Evolutionary conservation across 148 eudicot species (phyloP).

Genomic region (Rhododendron molle): DNA sequence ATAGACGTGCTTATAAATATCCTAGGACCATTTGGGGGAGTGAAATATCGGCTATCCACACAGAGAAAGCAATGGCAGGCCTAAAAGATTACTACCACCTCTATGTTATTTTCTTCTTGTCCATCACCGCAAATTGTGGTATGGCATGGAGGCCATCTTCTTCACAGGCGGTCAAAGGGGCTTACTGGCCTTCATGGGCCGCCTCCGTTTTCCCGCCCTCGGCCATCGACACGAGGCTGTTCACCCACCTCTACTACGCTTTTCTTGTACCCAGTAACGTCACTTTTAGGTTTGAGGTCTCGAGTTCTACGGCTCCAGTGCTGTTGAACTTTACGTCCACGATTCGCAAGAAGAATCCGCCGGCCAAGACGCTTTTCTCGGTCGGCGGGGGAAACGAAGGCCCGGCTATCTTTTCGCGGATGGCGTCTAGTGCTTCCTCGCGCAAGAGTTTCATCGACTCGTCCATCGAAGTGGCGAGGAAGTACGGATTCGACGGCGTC

Average conservation of each 20-base stretch:
- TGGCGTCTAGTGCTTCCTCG: constrained; percentile 14
- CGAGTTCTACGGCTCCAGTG: constrained; percentile 14
- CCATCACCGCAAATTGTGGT: not conserved
- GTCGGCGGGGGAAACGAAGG: constrained; percentile 34
- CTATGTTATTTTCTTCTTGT: not conserved
- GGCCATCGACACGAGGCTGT: constrained; percentile 27
- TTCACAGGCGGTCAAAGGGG: constrained; percentile 27
- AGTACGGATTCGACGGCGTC: constrained; percentile 41
- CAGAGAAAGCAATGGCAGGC: not conserved
- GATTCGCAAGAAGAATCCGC: constrained; percentile 26
- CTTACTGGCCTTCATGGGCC: constrained; percentile 37
- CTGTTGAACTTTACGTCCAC: constrained; percentile 39
- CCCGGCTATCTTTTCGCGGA: constrained; percentile 13
- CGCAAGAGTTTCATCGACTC: constrained; percentile 37
- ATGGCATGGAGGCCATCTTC: not conserved
- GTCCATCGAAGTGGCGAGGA: constrained; percentile 37
- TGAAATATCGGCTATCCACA: not conserved
- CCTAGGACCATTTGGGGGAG: not conserved
- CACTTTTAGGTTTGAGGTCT: constrained; percentile 34
- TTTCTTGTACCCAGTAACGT: constrained; percentile 34
- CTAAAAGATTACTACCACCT: not conserved
- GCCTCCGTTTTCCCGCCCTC: constrained; percentile 21
- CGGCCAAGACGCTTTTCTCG: constrained; percentile 34
- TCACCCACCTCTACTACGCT: constrained; percentile 48
- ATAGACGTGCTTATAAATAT: not conserved